Evolutionary conservation across 805 yeast species (phyloP).

Genomic region (Ogataea haglerorum): DNA sequence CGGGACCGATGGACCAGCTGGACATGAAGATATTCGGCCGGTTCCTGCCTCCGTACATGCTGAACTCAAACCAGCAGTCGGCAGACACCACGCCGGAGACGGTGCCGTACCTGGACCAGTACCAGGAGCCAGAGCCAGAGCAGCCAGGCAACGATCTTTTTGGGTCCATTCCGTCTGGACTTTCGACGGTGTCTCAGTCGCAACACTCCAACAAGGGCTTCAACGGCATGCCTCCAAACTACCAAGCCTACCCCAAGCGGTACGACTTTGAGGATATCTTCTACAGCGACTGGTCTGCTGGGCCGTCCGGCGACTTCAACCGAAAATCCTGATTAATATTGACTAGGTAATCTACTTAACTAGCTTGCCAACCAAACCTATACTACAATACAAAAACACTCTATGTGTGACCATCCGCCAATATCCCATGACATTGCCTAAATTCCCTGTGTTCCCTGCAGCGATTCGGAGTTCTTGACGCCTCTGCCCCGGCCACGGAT

Average conservation of each 20-base stretch:
- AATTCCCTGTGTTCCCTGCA: not conserved
- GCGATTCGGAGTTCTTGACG: conserved; percentile 10
- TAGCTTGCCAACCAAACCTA: conserved; percentile 1
- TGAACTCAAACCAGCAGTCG: conserved; percentile 30
- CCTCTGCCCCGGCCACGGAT: conserved; percentile 84
- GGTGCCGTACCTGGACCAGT: conserved; percentile 1
- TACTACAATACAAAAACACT: conserved; percentile 6
- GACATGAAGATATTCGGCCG: conserved; percentile 85
- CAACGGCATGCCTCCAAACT: conserved; percentile 26
- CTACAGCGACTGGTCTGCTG: conserved; percentile 28
- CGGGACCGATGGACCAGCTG: conserved; percentile 80
- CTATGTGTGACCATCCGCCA: not conserved
- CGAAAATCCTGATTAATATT: conserved; percentile 1
- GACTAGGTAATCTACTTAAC: not conserved
- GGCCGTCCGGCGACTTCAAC: conserved; percentile 19
- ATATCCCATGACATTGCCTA: not conserved
- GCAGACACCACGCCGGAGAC: conserved; percentile 16
- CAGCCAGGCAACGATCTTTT: conserved; percentile 11
- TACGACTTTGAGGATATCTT: conserved; percentile 30
- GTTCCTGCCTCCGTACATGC: conserved; percentile 82
- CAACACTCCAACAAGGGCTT: conserved; percentile 29
- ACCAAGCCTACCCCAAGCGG: conserved; percentile 13
- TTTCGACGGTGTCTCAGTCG: conserved; percentile 30
- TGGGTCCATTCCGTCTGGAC: conserved; percentile 32
- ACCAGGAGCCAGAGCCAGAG: conserved; percentile 1